Evolutionary conservation across 192 early-diverging fungal genomes (phyloP), one percentile per base, ranked within the genome.

Genomic region (Backusella macrospora): DNA sequence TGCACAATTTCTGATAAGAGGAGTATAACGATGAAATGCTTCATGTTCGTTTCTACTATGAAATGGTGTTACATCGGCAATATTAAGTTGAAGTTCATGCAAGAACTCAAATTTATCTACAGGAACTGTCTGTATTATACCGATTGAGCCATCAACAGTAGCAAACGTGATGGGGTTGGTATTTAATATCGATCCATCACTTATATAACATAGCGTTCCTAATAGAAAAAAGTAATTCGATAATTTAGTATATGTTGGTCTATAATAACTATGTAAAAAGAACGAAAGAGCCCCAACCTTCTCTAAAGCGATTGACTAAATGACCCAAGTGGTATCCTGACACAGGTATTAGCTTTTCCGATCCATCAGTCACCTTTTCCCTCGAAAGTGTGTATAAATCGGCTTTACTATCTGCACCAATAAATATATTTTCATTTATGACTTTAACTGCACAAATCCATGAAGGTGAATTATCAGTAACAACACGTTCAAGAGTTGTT

Each of bases 281-380:
- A 7, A 18, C 6, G 4, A 21, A 66, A 43, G 10, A 18, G 7
- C 3, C 9, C 21, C 73, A 81, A 92, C 96, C 97, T 38, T 85
- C 73, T 42, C 89, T 79, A 46, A 99, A 87, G 9, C 87, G 82
- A 76, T 96, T 98, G 73, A 99, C 83, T 38, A 83, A 78, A 67
- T 96, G 92, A 26, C 95, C 95, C 44, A 97, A 29, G 72, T 95
- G 93, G 78, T 81, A 95, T 62, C 85, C 83, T n/a, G 87, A 94
- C 70, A 84, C 78, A 14, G 87, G 76, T 44, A 84, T 82, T 65
- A 98, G 74, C 62, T 42, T 42, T 14, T 47, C 45, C 10, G 16
- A 15, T 34, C 21, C 10, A 23, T 18, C n/a, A 21, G 26, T 12
- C 1, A 82, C 72, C 26, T 26, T 86, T 18, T 85, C 82, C n/a